Percentiles rank a stretch among this genome's conserved stretches.
Evolutionary conservation across 345 rosid genomes (phyloP).

Genomic region (Anacardium occidentale): DNA sequence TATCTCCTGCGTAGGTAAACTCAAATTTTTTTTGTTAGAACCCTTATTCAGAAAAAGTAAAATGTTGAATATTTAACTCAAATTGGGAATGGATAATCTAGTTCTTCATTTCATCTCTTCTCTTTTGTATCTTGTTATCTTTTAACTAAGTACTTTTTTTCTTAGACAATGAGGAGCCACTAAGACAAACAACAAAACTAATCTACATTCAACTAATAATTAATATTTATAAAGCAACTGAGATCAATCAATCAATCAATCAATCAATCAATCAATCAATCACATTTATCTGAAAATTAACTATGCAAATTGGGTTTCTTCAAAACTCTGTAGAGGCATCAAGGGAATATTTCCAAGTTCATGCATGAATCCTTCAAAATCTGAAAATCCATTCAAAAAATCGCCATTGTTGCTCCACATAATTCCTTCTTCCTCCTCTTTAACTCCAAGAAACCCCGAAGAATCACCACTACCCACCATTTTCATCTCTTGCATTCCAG

Average conservation of each 20-base stretch:
- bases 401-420: conserved; percentile 37
- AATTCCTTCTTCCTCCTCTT: conserved; percentile 28
- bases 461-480: too few relatives aligned
- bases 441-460: conserved; percentile 22
- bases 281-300: conserved; percentile 6
- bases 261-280: not conserved
- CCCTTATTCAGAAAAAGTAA: not conserved
- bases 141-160: too few relatives aligned
- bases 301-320: conserved; percentile 32
- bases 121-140: too few relatives aligned
- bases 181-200: conserved; percentile 3
- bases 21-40: not conserved
- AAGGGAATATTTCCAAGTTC: conserved; percentile 64
- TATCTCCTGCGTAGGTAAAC: not conserved
- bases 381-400: conserved; percentile 53
- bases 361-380: conserved; percentile 71
- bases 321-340: conserved; percentile 44
- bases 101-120: conserved; percentile 2
- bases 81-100: conserved; percentile 7
- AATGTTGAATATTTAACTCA: not conserved
- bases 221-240: conserved; percentile 4
- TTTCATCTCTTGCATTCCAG: too few relatives aligned
- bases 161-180: too few relatives aligned
- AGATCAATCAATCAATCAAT: not conserved
- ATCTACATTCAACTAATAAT: conserved; percentile 13